phyloP scores from a whole-genome alignment of 2,329 filamentous ascomycete species.

The Epichloe uncinata region DNA sequence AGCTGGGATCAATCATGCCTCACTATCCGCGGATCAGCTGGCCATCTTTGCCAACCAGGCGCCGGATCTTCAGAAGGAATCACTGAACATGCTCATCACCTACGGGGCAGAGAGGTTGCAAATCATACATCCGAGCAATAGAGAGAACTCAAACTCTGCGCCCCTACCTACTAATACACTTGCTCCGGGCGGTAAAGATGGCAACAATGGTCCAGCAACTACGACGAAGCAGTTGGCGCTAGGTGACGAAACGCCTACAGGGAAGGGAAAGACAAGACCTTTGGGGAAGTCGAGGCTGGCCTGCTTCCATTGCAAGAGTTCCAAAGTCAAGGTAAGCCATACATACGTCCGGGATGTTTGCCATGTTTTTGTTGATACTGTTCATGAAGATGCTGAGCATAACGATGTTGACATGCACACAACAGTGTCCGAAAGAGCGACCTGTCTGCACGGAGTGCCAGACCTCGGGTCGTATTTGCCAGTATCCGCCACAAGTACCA shows the following conservation, averaged over 20 bases:
- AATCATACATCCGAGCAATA: conserved; percentile 39
- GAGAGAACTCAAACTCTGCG: conserved; percentile 16
- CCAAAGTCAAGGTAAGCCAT: conserved; percentile 25
- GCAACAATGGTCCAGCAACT: conserved; percentile 11
- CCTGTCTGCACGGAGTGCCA: conserved; percentile 27
- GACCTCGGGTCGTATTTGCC: conserved; percentile 19
- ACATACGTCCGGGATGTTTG: no score
- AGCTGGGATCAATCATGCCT: conserved; percentile 36
- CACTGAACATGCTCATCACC: conserved; percentile 40
- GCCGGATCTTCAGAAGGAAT: conserved; percentile 39
- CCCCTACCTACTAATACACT: conserved; percentile 12
- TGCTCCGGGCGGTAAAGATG: conserved; percentile 9
- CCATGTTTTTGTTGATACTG: neutral
- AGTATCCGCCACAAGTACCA: conserved; percentile 24
- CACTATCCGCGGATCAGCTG: conserved; percentile 42
- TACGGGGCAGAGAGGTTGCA: conserved; percentile 44
- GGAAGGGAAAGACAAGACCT: conserved; percentile 11
- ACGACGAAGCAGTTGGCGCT: conserved; percentile 20
- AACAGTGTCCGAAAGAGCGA: conserved; percentile 27
- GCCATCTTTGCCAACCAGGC: conserved; percentile 47
- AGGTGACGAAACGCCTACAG: conserved; percentile 5
- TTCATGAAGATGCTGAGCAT: neutral
- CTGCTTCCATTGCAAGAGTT: conserved; percentile 22
- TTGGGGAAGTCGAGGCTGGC: conserved; percentile 19
- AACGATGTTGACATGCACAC: conserved; percentile 8